Percentiles rank a stretch among this genome's conserved stretches.
phyloP scores from a whole-genome alignment of 2,329 filamentous ascomycete species.

The Exophiala mesophila region DNA sequence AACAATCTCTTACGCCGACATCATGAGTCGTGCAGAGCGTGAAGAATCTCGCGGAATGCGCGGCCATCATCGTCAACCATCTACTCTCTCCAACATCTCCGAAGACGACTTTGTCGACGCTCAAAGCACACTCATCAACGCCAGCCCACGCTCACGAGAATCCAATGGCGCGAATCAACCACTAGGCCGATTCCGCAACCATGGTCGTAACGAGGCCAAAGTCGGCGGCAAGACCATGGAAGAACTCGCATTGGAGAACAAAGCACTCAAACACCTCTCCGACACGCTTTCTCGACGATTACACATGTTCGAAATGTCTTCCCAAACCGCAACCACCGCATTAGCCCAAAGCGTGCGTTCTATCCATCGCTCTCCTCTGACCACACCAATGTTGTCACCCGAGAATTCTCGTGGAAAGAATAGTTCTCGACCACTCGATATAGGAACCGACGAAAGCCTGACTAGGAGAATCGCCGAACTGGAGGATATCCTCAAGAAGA shows the following conservation, averaged over 20 bases:
- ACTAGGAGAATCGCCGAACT: slow-evolving; percentile 56
- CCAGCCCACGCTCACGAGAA: slow-evolving; percentile 42
- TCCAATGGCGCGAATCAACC: slow-evolving; percentile 9
- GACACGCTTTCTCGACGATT: slow-evolving; percentile 82
- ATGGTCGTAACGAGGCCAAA: slow-evolving; percentile 13
- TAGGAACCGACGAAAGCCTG: slow-evolving; percentile 44
- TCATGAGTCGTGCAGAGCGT: slow-evolving; percentile 56
- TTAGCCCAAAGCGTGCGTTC: slow-evolving; percentile 72
- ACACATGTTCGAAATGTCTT: slow-evolving; percentile 89
- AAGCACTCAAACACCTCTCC: slow-evolving; percentile 74
- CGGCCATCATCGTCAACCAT: slow-evolving; percentile 29
- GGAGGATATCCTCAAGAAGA: slow-evolving; percentile 59
- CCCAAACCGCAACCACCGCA: slow-evolving; percentile 79
- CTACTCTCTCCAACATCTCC: slow-evolving; percentile 54
- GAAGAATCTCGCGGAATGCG: slow-evolving; percentile 34
- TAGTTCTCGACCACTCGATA: slow-evolving; percentile 19
- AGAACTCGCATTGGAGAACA: slow-evolving; percentile 84
- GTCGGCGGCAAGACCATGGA: slow-evolving; percentile 64
- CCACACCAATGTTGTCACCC: slow-evolving; percentile 18
- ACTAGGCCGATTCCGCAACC: slow-evolving; percentile 17
- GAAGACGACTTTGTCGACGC: slow-evolving; percentile 91
- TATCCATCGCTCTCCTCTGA: slow-evolving; percentile 35
- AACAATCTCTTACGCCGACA: slow-evolving; percentile 88
- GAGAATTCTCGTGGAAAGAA: slow-evolving; percentile 27
- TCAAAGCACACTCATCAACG: slow-evolving; percentile 51